Conservation (phyloP, 768 basidiomycete species). For the Termitomyces sp. region DNA sequence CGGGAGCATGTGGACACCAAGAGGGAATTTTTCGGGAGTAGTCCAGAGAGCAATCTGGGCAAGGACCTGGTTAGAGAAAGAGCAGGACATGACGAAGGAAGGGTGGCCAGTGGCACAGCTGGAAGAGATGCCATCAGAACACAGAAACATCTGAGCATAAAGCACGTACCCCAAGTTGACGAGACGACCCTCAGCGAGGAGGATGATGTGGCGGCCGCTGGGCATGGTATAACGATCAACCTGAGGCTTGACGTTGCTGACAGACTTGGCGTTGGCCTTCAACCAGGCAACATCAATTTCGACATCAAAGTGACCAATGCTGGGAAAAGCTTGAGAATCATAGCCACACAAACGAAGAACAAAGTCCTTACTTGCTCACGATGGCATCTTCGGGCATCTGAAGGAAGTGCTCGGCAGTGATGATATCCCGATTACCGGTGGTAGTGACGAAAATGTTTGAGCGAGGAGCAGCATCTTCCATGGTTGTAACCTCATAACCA, state of each 20-base stretch:
- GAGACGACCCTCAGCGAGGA: slow-evolving; percentile 97
- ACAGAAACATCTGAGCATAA: neutral
- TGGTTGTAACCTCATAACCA: slow-evolving; percentile 97
- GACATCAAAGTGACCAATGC: slow-evolving; percentile 84
- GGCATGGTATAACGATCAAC: slow-evolving; percentile 97
- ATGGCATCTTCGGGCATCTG: slow-evolving; percentile 99
- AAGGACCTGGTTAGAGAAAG: slow-evolving; percentile 97
- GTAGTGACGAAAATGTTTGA: slow-evolving; percentile 96
- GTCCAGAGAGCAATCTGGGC: slow-evolving; percentile 99
- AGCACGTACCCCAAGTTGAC: slow-evolving; percentile 88
- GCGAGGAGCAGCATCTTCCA: slow-evolving; percentile 93
- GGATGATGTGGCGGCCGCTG: slow-evolving; percentile 90
- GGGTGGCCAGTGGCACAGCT: slow-evolving; percentile 98
- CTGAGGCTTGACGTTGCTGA: slow-evolving; percentile 95
- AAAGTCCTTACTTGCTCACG: slow-evolving; percentile 80
- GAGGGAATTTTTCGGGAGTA: slow-evolving; percentile 84
- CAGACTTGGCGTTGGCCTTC: slow-evolving; percentile 83
- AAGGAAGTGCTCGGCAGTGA: slow-evolving; percentile 85
- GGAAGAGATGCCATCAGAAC: neutral
- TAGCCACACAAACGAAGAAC: neutral
- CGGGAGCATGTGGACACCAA: slow-evolving; percentile 98
- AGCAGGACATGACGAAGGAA: slow-evolving; percentile 99
- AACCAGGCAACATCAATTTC: slow-evolving; percentile 99
- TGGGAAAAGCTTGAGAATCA: slow-evolving; percentile 22
- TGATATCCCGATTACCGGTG: slow-evolving; percentile 98